Base-by-base conservation (phyloP, 75 land plant genomes). In the Pseudotsuga menziesii region DNA sequence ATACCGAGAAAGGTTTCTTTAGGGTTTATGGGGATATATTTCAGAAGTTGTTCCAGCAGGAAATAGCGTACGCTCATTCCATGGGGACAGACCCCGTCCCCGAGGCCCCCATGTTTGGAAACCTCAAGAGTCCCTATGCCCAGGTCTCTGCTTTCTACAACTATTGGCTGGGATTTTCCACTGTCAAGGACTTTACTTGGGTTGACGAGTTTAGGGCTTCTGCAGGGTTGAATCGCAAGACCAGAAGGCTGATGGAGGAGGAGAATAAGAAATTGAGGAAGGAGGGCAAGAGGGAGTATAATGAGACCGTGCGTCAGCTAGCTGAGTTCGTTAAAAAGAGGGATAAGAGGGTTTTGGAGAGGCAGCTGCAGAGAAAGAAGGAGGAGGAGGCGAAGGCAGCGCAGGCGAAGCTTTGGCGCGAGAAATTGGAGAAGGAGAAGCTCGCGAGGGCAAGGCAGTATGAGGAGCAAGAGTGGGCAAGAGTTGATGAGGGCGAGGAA, bases 241-340 rank as follows among this genome's bases (percentile, higher is more conserved):
- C 86, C 11, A 81, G 99, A 78, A 59, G 99, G 77, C 66, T 88
- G 0, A 91, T 92, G 94, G 99, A 97, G 83, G 99, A 97, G 74
- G 99, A 94, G 89, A 97, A 94, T 75, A 90, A 85, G 86, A 96
- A 96, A 87, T 20, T 83, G 48, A 76, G 99, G 86, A 90, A 83
- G 82, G 90, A 92, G 85, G 94, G 92, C 17, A 89, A 63, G 71
- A 85, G 89, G 82, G 99, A 92, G 79, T 97, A 83, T 64, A 97
- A 91, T 77, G 95, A 97, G 72, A 80, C 91, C 9, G 88, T 97
- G 56, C 63, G 93, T 2, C 90, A 88, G 56, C 75, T 97, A 76
- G 93, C 95, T 4, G 89, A 88, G 73, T 97, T 94, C 82, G 98
- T 89, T 56, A 92, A 89, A 88, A 97, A 92, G 82, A 82, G 99